Conservation (phyloP, 345 rosid genomes). For the Geranium rotundifolium region DNA sequence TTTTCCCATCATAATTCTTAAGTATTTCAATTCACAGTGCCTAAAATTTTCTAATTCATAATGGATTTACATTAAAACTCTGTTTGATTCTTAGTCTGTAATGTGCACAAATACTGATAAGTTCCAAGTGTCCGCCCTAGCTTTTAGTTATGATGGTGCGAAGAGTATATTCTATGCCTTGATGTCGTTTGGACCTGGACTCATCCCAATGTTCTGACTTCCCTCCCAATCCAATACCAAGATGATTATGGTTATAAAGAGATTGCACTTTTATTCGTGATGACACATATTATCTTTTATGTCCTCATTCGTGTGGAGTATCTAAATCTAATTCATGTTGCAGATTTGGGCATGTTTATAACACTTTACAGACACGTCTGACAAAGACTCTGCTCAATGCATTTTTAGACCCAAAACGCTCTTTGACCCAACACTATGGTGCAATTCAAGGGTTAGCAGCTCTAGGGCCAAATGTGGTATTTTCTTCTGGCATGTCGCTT, state of each 20-base stretch:
- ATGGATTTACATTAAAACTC: too few species aligned
- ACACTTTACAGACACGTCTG: constrained; percentile 78
- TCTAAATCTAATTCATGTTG: constrained; percentile 12
- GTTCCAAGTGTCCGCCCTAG: not conserved
- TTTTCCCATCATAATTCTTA: not conserved
- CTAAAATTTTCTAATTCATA: too few species aligned
- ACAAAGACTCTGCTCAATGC: constrained; percentile 84
- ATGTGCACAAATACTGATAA: not conserved
- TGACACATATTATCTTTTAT: not conserved
- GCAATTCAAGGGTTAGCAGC: constrained; percentile 94
- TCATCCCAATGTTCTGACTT: not conserved
- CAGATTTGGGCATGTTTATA: constrained; percentile 76
- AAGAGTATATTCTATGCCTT: not conserved
- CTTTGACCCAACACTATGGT: constrained; percentile 90
- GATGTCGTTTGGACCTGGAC: not conserved
- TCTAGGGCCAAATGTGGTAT: constrained; percentile 84
- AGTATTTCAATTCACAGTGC: too few species aligned
- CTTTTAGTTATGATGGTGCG: too few species aligned
- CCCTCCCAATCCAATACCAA: not conserved
- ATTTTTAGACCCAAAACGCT: constrained; percentile 72
- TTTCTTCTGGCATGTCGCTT: constrained; percentile 9
- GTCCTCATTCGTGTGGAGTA: not conserved
- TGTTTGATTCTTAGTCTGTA: not conserved
- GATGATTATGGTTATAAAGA: not conserved
- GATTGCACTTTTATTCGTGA: not conserved